Percentiles rank a stretch among this genome's conserved stretches.
These are phyloP conservation scores for Paraconiothyrium brasiliense DNA, from an alignment of 2,329 filamentous ascomycete species.

Conservation along the genomic window DNA sequence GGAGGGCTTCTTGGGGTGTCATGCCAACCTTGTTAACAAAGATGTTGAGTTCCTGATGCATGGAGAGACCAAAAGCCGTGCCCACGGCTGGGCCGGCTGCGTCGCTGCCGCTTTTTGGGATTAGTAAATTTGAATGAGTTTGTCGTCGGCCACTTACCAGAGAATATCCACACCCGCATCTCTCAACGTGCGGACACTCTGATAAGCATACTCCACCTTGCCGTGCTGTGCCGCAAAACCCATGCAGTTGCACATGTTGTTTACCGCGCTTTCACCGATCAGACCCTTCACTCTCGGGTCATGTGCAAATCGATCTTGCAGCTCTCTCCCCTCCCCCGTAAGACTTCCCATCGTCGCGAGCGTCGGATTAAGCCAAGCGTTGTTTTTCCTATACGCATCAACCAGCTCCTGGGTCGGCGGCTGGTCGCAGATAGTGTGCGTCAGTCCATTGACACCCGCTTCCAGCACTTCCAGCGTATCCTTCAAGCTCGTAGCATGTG, in stretches of 20 bases:
- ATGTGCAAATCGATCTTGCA: conserved; percentile 53
- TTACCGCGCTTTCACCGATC: conserved; percentile 45
- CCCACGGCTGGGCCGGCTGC: conserved; percentile 55
- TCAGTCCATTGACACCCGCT: conserved; percentile 55
- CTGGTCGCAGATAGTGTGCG: conserved; percentile 55
- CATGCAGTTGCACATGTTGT: conserved; percentile 55
- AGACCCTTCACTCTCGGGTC: conserved; percentile 48
- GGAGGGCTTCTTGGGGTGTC: conserved; percentile 54
- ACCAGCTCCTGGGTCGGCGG: conserved; percentile 51
- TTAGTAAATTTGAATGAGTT: conserved; percentile 17
- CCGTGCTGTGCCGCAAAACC: conserved; percentile 41
- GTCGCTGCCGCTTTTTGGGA: conserved; percentile 51
- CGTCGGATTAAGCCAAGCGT: conserved; percentile 56
- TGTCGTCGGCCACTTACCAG: conserved; percentile 36
- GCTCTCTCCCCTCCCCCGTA: conserved; percentile 51
- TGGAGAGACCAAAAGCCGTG: conserved; percentile 54
- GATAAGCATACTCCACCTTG: conserved; percentile 54
- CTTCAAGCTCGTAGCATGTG: conserved; percentile 51
- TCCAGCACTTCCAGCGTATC: conserved; percentile 55
- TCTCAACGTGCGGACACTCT: conserved; percentile 52
- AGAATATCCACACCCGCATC: conserved; percentile 54
- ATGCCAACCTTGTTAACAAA: conserved; percentile 55
- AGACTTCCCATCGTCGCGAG: conserved; percentile 52
- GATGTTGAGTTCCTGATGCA: conserved; percentile 55
- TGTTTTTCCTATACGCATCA: conserved; percentile 53